Base-by-base conservation (phyloP, 768 basidiomycete species). In the Rhizopogon vulgaris region DNA sequence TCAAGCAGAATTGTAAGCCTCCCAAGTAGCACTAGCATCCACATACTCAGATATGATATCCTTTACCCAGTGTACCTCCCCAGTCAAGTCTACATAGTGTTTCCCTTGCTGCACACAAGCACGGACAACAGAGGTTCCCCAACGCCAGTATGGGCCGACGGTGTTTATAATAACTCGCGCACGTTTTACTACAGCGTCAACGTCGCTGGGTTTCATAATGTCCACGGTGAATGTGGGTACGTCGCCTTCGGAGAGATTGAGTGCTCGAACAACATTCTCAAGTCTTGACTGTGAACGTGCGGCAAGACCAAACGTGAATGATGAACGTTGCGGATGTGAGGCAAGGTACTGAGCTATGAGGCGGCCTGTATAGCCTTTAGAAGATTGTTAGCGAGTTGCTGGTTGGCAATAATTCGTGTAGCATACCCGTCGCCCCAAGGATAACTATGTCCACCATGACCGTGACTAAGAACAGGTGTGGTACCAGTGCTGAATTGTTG, bases 41-140 rank as follows among this genome's bases (percentile, higher is more conserved):
- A 71, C 82, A 60, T 57, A 82, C 85, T 77, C 63, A 27, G 69
- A 32, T 42, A 90, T 80, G 46, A 90, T 84, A 12, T 80, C 69
- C 54, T 69, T 70, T 41, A 87, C 76, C 82, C 85, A 93, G 3
- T 73, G 69, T 0, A 76, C 68, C 64, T 94, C 92, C 7, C 87
- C 86, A 2, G 86, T 82, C 32, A 94, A 71, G 67, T 97, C 94
- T 25, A 92, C 82, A 63, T 95, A 95, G 67, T 94, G 90, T 6
- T 80, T 78, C 5, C 87, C 84, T 52, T 85, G 71, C 34, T 71
- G 71, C 4, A 84, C 87, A 56, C 93, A 95, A 4, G 87, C 84
- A 52, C 79, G 88, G 17, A 91, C 87, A 11, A 93, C 84, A 8
- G 80, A 76, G n/a, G 82, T 82, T 3, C 90, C 87, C 69, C 77